Evolutionary conservation across 352 stramenopile species (phyloP), one percentile per base, ranked within the genome.

Genomic region (Pythium phragmiticola): DNA sequence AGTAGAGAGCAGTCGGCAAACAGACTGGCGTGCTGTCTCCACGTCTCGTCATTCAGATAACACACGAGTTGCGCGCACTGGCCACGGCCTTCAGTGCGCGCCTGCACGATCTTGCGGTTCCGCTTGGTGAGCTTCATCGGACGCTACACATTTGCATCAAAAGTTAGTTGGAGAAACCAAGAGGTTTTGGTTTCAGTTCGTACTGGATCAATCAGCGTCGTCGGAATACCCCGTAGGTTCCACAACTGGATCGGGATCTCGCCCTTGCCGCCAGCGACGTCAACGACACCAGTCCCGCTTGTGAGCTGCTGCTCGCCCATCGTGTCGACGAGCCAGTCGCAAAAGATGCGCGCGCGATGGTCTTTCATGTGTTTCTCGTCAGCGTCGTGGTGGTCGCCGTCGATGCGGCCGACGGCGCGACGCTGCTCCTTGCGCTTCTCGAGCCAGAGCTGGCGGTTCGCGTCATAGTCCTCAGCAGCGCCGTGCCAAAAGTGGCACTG

Each of bases 181-280:
- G 42, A 17, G 17, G 42, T 8, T 14, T 7, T 21, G 8, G 43
- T 19, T 16, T 21, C 36, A 0, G 16, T 19, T 66, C 69, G 33
- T 82, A 91, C 85, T 46, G 89, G 89, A 43, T 97, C 89, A 34
- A 96, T 84, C 30, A 97, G 72, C 9, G 85, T 96, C 21, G 84
- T 89, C 1, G 72, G 76, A 33, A 96, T 92, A 17, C 80, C 84
- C 48, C 86, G 78, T 28, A 77, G 65, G 52, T 92, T 90, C 74
- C 80, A 89, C 11, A 97, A 73, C 67, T 95, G 77, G 63, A 96
- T 88, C 16, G 77, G 70, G 48, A 96, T 92, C 61, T 95, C 85
- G 34, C 89, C 89, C 73, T 94, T 94, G 43, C 89, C 89, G 23
- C 89, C 89, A 37, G 89, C 89, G 8, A 97, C 77, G 47, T 97